phyloP scores from a whole-genome alignment of 768 basidiomycete species.

The Leccinum incarnatum region DNA sequence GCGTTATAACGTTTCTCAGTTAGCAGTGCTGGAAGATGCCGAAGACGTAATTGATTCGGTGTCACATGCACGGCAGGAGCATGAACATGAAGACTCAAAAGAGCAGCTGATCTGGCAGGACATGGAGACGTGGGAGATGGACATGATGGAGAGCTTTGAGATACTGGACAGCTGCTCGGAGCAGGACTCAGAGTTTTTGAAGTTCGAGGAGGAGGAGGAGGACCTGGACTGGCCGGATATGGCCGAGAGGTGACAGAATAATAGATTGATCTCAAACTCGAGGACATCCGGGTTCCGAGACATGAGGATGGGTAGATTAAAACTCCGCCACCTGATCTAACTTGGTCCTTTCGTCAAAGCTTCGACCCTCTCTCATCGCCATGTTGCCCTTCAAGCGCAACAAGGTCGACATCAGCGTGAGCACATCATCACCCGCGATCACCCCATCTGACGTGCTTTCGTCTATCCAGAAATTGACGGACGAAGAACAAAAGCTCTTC shows the following conservation, averaged over 20 bases:
- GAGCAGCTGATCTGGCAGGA: slow-evolving; percentile 16
- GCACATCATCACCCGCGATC: slow-evolving; percentile 27
- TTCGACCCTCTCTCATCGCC: slow-evolving; percentile 25
- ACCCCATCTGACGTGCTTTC: slow-evolving; percentile 16
- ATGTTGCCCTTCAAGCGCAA: slow-evolving; percentile 83
- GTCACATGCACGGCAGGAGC: slow-evolving; percentile 15
- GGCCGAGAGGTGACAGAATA: not conserved
- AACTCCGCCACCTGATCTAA: slow-evolving; percentile 26
- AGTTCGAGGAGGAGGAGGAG: slow-evolving; percentile 13
- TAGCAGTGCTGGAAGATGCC: slow-evolving; percentile 18
- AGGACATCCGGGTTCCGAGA: slow-evolving; percentile 19
- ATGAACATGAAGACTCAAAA: not conserved
- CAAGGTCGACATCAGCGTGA: slow-evolving; percentile 92
- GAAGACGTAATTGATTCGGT: slow-evolving; percentile 3
- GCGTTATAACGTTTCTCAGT: slow-evolving; percentile 13
- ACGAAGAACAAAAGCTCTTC: slow-evolving; percentile 93
- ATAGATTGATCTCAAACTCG: slow-evolving; percentile 21
- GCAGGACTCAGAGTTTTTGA: slow-evolving; percentile 17
- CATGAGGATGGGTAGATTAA: slow-evolving; percentile 26
- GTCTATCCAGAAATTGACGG: slow-evolving; percentile 63
- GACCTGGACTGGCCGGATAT: slow-evolving; percentile 5
- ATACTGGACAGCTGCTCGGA: slow-evolving; percentile 3
- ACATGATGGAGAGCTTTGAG: slow-evolving; percentile 12
- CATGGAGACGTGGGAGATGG: slow-evolving; percentile 1
- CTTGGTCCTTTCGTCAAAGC: slow-evolving; percentile 7